These are phyloP conservation scores for Schwanniomyces sp. DNA, from an alignment of 805 yeast genomes.

Conservation along the genomic window DNA sequence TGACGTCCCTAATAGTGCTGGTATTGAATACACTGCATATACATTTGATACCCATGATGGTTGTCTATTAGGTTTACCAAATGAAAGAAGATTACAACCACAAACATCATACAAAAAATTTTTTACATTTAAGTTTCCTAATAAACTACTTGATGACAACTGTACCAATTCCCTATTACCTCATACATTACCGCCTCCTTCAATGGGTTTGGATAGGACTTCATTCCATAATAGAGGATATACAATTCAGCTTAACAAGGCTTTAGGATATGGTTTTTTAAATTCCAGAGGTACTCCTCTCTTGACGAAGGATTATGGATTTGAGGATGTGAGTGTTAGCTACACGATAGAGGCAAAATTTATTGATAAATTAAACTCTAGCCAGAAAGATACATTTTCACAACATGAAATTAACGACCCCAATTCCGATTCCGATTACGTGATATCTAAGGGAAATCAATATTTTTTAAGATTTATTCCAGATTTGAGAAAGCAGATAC, in stretches of 20 bases:
- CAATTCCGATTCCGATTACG: slow-evolving; percentile 28
- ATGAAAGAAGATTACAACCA: slow-evolving; percentile 50
- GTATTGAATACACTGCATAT: slow-evolving; percentile 44
- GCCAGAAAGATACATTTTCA: slow-evolving; percentile 26
- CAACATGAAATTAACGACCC: slow-evolving; percentile 40
- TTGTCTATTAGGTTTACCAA: slow-evolving; percentile 48
- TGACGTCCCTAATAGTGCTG: slow-evolving; percentile 52
- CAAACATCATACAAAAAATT: slow-evolving; percentile 53
- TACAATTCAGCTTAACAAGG: slow-evolving; percentile 32
- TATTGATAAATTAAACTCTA: slow-evolving; percentile 44
- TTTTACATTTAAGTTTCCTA: slow-evolving; percentile 59
- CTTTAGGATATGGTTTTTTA: slow-evolving; percentile 56
- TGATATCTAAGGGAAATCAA: slow-evolving; percentile 34
- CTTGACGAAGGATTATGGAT: slow-evolving; percentile 45
- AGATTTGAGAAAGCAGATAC: slow-evolving; percentile 28
- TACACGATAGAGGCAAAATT: slow-evolving; percentile 57
- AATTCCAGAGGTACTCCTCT: slow-evolving; percentile 54
- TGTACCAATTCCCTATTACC: slow-evolving; percentile 46
- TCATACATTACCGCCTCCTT: slow-evolving; percentile 44
- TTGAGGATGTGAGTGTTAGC: slow-evolving; percentile 45
- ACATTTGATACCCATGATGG: slow-evolving; percentile 47
- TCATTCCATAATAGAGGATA: slow-evolving; percentile 36
- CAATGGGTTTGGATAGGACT: slow-evolving; percentile 40
- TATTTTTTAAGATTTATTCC: slow-evolving; percentile 42
- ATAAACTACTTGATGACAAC: slow-evolving; percentile 49